These are phyloP conservation scores for Cerrena zonata DNA, from an alignment of 1,284 basidiomycete genomes.

Conservation along the genomic window DNA sequence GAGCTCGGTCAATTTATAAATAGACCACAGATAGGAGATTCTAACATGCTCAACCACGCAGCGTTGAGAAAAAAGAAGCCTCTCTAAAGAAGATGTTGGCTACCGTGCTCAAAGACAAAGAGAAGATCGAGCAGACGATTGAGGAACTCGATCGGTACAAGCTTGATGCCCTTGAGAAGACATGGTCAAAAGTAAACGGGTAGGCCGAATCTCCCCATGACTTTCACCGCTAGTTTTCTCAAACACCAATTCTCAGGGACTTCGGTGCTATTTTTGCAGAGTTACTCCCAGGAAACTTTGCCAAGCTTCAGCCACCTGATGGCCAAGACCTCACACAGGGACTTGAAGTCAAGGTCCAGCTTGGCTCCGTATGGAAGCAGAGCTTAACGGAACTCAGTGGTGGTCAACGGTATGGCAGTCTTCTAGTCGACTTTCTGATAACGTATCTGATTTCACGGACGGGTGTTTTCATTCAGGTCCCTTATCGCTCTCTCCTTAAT, in stretches of 20 bases:
- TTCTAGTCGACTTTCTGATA: not conserved
- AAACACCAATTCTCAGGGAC: conserved; percentile 59
- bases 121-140: conserved; percentile 94
- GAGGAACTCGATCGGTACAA: conserved; percentile 92
- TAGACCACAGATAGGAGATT: conserved; percentile 4
- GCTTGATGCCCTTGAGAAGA: conserved; percentile 86
- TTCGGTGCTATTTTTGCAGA: conserved; percentile 97
- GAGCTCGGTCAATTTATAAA: conserved; percentile 25
- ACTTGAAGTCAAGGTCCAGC: conserved; percentile 92
- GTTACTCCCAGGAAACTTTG: conserved; percentile 92
- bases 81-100: conserved; percentile 83
- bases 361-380: conserved; percentile 96
- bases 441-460: conserved; percentile 2
- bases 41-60: conserved; percentile 27
- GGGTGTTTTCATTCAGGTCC: conserved; percentile 49
- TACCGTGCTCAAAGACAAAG: conserved; percentile 89
- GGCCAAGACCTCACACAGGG: conserved; percentile 91
- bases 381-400: conserved; percentile 94
- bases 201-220: too few relatives aligned
- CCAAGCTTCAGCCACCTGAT: conserved; percentile 90
- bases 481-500: conserved; percentile 95
- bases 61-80: conserved; percentile 91
- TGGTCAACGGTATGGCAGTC: conserved; percentile 78
- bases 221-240: too few relatives aligned
- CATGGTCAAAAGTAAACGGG: conserved; percentile 94